Evolutionary conservation across 305 asterid genomes (phyloP).

Genomic region (Rubia balearica): DNA sequence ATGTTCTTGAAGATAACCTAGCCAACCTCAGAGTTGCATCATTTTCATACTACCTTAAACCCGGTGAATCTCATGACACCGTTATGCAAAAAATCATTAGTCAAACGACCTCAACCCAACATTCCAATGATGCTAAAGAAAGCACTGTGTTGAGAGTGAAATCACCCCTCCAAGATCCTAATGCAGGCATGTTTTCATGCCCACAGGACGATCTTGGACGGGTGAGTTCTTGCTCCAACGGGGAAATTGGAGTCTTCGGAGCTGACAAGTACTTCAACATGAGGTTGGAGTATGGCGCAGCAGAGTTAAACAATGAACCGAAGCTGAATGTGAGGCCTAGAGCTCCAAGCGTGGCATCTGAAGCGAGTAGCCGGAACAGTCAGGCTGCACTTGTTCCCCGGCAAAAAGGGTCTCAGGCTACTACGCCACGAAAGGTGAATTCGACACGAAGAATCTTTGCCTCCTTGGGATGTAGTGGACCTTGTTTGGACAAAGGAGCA

Average conservation of each 20-base stretch:
- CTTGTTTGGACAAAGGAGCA: constrained; percentile 50
- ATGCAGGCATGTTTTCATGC: constrained; percentile 29
- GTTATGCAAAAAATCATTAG: constrained; percentile 26
- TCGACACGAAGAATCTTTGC: constrained; percentile 30
- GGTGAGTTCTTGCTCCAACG: constrained; percentile 29
- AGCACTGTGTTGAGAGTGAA: constrained; percentile 35
- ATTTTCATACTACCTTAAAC: constrained; percentile 63
- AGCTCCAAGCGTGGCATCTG: constrained; percentile 44
- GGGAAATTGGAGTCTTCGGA: constrained; percentile 61
- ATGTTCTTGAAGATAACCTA: constrained; percentile 25
- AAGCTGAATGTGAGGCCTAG: constrained; percentile 18
- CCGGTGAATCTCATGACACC: constrained; percentile 35
- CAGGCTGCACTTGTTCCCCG: constrained; percentile 31
- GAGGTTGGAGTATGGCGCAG: constrained; percentile 34
- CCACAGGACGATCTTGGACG: constrained; percentile 18
- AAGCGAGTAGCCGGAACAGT: constrained; percentile 48
- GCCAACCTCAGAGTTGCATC: constrained; percentile 64
- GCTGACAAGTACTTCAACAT: constrained; percentile 84
- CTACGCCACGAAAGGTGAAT: constrained; percentile 33
- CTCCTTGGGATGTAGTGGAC: constrained; percentile 47
- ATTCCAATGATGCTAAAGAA: constrained; percentile 27
- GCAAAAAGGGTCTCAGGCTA: constrained; percentile 16
- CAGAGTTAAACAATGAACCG: not conserved
- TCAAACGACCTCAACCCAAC: constrained; percentile 28
- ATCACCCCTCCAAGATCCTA: constrained; percentile 37